Evolutionary conservation across 805 yeast genomes (phyloP).

Genomic region (Starmerella kuoi): DNA sequence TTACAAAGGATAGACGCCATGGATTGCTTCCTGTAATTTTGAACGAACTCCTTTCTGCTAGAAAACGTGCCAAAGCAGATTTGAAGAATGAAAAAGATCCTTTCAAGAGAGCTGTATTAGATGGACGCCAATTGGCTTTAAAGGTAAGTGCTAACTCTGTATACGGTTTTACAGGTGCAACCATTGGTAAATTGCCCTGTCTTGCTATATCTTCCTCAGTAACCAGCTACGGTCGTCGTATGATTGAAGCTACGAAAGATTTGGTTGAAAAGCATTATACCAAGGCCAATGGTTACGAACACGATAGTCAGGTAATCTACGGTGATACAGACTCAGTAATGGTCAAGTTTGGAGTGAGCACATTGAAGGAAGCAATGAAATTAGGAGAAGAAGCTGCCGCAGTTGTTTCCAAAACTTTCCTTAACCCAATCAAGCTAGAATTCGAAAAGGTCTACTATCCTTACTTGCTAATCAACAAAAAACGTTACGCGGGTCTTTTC

Average conservation of each 20-base stretch:
- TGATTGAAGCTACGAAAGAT: conserved; percentile 85
- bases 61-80: conserved; percentile 86
- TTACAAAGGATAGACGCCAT: conserved; percentile 51
- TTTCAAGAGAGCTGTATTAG: conserved; percentile 80
- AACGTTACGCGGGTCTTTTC: conserved; percentile 91
- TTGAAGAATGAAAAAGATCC: conserved; percentile 89
- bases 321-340: conserved; percentile 99
- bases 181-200: conserved; percentile 94
- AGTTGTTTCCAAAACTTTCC: conserved; percentile 63
- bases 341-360: conserved; percentile 87
- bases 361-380: conserved; percentile 73
- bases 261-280: conserved; percentile 73
- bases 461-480: conserved; percentile 82
- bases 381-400: conserved; percentile 92
- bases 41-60: conserved; percentile 75
- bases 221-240: conserved; percentile 89
- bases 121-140: conserved; percentile 93
- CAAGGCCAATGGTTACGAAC: conserved; percentile 69
- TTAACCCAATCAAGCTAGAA: conserved; percentile 82
- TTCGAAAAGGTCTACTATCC: conserved; percentile 96
- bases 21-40: conserved; percentile 89
- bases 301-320: conserved; percentile 81
- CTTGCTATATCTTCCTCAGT: conserved; percentile 90
- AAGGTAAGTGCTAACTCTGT: conserved; percentile 97
- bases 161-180: conserved; percentile 98